phyloP scores from a whole-genome alignment of 352 stramenopile genomes.

The Pythium phragmitis region DNA sequence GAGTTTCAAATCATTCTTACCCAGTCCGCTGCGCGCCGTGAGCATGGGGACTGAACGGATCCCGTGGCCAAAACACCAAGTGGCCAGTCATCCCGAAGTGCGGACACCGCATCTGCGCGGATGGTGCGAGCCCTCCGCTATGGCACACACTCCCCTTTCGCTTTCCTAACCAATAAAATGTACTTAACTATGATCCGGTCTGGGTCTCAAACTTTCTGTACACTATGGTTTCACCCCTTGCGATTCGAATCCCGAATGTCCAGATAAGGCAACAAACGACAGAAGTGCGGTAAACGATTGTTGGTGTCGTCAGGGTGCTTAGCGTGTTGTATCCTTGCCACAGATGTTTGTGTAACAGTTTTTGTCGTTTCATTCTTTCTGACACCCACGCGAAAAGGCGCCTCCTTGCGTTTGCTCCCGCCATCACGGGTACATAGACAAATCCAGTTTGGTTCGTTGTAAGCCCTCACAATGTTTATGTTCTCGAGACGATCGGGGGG shows the following conservation, averaged over 20 bases:
- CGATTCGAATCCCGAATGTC: not conserved
- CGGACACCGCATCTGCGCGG: slow-evolving; percentile 8
- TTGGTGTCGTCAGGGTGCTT: too few relatives aligned
- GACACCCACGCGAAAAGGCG: not conserved
- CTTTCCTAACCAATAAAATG: not conserved
- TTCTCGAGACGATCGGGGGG: not conserved
- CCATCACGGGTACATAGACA: slow-evolving; percentile 6
- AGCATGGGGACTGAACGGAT: slow-evolving; percentile 20
- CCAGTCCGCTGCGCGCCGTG: slow-evolving; percentile 7
- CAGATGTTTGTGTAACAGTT: not conserved
- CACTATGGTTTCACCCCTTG: not conserved
- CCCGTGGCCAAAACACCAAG: slow-evolving; percentile 12
- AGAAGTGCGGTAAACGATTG: not conserved
- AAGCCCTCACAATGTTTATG: not conserved
- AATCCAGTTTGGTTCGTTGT: not conserved
- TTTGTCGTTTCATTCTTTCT: not conserved
- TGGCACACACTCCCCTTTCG: not conserved
- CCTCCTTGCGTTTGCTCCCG: slow-evolving; percentile 1
- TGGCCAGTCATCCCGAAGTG: slow-evolving; percentile 20
- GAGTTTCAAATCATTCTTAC: not conserved
- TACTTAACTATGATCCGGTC: too few relatives aligned
- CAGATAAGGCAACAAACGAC: not conserved
- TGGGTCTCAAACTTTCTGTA: not conserved
- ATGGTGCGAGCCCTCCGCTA: slow-evolving; percentile 18
- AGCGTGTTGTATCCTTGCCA: too few relatives aligned